Conservation (phyloP, 345 rosid genomes). For the Corymbia maculata region DNA sequence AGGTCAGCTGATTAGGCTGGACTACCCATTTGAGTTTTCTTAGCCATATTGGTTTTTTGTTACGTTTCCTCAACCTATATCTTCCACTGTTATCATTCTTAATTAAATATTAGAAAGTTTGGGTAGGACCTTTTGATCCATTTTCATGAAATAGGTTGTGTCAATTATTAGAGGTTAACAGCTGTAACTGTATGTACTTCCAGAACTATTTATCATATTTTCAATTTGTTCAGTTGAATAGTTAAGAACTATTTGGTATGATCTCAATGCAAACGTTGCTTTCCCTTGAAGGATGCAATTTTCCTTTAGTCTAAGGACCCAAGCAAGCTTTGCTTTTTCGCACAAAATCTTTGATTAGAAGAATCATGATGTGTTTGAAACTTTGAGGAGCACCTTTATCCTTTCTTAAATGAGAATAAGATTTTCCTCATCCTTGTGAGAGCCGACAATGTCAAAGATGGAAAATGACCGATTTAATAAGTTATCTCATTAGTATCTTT, state of each 20-base stretch:
- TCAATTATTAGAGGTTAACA: neutral
- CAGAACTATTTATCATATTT: neutral
- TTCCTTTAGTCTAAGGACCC: neutral
- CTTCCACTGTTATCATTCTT: neutral
- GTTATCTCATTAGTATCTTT: slow-evolving; percentile 30
- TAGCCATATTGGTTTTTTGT: neutral
- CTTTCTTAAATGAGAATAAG: slow-evolving; percentile 8
- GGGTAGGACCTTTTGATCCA: neutral
- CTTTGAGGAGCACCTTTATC: slow-evolving; percentile 3
- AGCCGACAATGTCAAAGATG: slow-evolving; percentile 4
- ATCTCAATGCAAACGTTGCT: neutral
- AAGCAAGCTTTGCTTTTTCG: neutral
- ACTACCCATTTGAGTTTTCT: neutral
- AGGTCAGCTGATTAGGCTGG: neutral
- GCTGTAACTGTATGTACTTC: neutral
- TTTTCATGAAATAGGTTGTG: neutral
- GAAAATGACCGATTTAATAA: slow-evolving; percentile 19
- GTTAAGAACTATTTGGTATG: neutral
- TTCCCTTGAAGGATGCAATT: neutral
- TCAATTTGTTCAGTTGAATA: slow-evolving; percentile 11
- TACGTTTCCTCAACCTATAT: neutral
- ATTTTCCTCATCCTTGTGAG: slow-evolving; percentile 7
- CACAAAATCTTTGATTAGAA: slow-evolving; percentile 10
- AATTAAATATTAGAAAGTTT: neutral
- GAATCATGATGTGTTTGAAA: slow-evolving; percentile 6